These are phyloP conservation scores for Trichoderma simmonsii DNA, from an alignment of 2,329 filamentous ascomycete species.

Conservation along the genomic window DNA sequence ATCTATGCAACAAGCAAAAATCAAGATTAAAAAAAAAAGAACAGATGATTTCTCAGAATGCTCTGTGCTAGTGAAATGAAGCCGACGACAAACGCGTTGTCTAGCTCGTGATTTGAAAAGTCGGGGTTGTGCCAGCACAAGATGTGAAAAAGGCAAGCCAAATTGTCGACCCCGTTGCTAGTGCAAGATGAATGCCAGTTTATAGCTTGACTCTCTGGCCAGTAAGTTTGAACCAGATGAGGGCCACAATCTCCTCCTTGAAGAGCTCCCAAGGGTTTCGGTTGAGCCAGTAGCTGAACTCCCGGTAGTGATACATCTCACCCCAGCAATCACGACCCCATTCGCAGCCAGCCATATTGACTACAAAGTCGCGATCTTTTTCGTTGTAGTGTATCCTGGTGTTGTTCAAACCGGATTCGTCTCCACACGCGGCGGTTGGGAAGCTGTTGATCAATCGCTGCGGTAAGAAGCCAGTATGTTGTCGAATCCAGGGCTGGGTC, in stretches of 20 bases:
- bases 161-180: not conserved
- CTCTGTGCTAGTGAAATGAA: slow-evolving; percentile 11
- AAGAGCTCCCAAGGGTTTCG: slow-evolving; percentile 75
- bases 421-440: slow-evolving; percentile 82
- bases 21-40: slow-evolving; percentile 7
- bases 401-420: slow-evolving; percentile 62
- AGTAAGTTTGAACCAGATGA: slow-evolving; percentile 61
- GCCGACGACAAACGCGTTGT: not conserved
- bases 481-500: slow-evolving; percentile 88
- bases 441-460: slow-evolving; percentile 95
- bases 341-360: slow-evolving; percentile 98
- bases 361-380: slow-evolving; percentile 83
- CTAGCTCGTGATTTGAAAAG: not conserved
- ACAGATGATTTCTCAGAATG: slow-evolving; percentile 15
- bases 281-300: slow-evolving; percentile 88
- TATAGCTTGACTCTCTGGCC: slow-evolving; percentile 58
- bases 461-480: slow-evolving; percentile 82
- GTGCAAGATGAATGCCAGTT: slow-evolving; percentile 16
- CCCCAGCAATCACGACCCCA: slow-evolving; percentile 97
- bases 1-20: slow-evolving; percentile 21
- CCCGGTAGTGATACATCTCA: slow-evolving; percentile 94
- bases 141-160: not conserved
- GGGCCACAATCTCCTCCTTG: slow-evolving; percentile 63
- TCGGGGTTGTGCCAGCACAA: slow-evolving; percentile 2
- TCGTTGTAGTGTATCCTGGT: slow-evolving; percentile 80